Base-by-base conservation (phyloP, 2,329 filamentous ascomycete genomes). In the Phialocephala subalpina region DNA sequence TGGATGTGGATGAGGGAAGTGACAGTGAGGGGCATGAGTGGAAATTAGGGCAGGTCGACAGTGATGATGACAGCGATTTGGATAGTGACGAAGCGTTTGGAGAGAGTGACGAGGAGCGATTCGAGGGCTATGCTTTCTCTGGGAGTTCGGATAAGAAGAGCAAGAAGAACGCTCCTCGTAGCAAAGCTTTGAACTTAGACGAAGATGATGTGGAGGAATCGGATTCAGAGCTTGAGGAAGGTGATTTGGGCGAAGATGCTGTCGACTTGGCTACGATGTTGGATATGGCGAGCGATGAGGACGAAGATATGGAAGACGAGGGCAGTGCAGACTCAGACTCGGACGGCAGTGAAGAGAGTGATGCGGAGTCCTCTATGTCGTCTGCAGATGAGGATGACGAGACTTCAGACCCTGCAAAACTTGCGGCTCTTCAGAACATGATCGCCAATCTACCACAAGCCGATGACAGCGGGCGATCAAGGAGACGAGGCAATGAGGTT, bases 61-160 rank as follows among this genome's bases (percentile, higher is more conserved):
- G 85, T 53, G 88, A 90, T 61, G 85, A 91, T 68, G 90, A 92
- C 73, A 88, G 86, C 62, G 88, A 91, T 68, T 81, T 92, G 63
- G 89, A 92, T 75, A 90, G 87, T 70, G 90, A 92, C 71, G 89
- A 91, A 73, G 90, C 90, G 22, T 88, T 92, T 80, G 90, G 89
- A 1, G 86, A 87, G 68, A 91, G 89, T 69, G 90, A 92, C 71
- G 89, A 92, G 76, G 90, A 92, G 76, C 81, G 81, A 67, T 92
- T 92, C 73, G 88, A 89, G 67, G 89, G 86, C 1, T 92, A 86
- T 76, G 83, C 86, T 3, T 92, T 92, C 74, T 82, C 87, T 38
- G 89, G 88, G 36, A 83, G 83, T 27, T 80, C 78, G 58, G 76
- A 87, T 63, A 84, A 84, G 9, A 85, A 84, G 60, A 80, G 82